Base-by-base conservation (phyloP, 2,329 filamentous ascomycete species). In the Beauveria varroae region DNA sequence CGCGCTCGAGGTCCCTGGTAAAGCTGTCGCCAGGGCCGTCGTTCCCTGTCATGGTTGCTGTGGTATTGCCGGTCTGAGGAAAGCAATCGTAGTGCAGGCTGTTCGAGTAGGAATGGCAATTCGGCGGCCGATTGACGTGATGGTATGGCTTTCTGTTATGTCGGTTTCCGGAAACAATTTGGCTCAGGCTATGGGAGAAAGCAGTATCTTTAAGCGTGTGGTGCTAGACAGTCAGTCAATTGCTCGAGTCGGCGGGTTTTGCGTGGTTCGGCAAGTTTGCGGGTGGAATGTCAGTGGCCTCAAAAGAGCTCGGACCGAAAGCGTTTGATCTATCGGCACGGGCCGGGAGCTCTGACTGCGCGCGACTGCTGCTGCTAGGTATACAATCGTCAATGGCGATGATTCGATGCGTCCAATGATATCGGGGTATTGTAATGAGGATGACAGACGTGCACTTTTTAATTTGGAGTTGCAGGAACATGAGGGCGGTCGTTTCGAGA, bases 1-100 rank as follows among this genome's bases (percentile, higher is more conserved):
- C 83, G 46, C 81, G 77, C 67, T 86, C 83, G 49, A 86, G 71
- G 65, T 86, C 83, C 63, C 74, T 74, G n/a, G 79, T 77, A 65
- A 75, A 81, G 44, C 73, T 72, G 62, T 73, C 71, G 44, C 60
- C 62, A 10, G 70, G 64, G 20, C 73, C 71, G 12, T 56, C 43
- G 18, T 24, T 58, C n/a, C 14, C 20, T 3, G 54, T 6, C 58
- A 61, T 61, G 3, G 16, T 41, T 5, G 20, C 2, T 1, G 50
- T n/a, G 6, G 5, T 41, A 5, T 40, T 41, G 28, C 12, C 43
- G 16, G 22, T n/a, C 1, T 50, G 7, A 10, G 28, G 16, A 14
- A 28, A 26, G 30, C 30, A n/a, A 9, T 26, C 28, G 41, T 18
- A 16, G 41, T 5, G 9, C 22, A 8, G 41, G 26, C n/a, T 30